Evolutionary conservation across 345 rosid genomes (phyloP), one percentile per base, ranked within the genome.

Genomic region (Streptanthus diversifolius): DNA sequence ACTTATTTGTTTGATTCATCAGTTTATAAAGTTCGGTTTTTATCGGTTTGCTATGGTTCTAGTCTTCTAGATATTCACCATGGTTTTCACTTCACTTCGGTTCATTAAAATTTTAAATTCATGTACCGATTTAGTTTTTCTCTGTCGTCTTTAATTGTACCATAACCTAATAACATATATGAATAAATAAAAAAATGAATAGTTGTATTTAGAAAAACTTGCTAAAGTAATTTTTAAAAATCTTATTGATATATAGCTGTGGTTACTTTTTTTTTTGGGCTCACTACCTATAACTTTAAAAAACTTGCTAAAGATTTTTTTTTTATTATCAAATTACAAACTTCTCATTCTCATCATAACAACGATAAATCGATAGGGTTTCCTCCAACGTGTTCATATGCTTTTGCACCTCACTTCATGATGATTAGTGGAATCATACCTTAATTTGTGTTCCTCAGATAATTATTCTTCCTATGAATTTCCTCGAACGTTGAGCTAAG

Each of bases 401-500:
- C 5, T 41, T 19, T 17, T 39, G 10, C 29, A 54, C 15, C 36
- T 55, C 60, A 29, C 10, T 52, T 39, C 22, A 55, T 3, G 56
- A 30, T 32, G 24, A 30, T 41, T 27, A 68, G 7, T 5, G 36
- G 36, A 43, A 5, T 19, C 73, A 41, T 56, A 70, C 65, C 65
- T 43, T 64, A 73, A 44, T 5, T 11, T 12, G 58, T 44, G 30
- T 73, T 64, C 39, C 13, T 49, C 39, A 73, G 37, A 44, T 43
- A 64, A 24, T 1, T 73, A 49, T 73, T 55, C 64, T 53, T 72
- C 29, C 12, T 49, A 8, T 73, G 3, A 55, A 15, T 5, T 0
- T 33, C 49, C 17, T 43, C 5, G 8, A 64, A 73, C 49, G 49
- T 55, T 35, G 65, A 73, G 5, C 55, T 64, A 54, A 73, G 77